Evolutionary conservation across 2,329 filamentous ascomycete genomes (phyloP), one percentile per base, ranked within the genome.

Genomic region (Gaeumannomyces tritici): DNA sequence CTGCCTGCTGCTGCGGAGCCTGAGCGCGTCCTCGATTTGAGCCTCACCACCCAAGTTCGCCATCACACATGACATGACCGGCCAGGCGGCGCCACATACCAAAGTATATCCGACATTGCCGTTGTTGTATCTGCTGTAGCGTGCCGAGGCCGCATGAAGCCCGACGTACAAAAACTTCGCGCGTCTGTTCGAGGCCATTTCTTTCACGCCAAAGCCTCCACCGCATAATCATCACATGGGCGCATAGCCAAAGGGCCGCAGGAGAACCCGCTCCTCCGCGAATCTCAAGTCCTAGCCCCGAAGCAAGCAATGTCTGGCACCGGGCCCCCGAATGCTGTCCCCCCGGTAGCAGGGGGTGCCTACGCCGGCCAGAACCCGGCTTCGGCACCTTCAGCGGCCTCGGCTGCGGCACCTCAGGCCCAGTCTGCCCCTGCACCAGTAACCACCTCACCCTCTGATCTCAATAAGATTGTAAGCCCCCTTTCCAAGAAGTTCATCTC

Each of bases 381-480:
- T 57, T 66, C 42, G 42, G 66, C 33, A 60, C 67, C 29, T 57
- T 65, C 26, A 57, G 63, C 47, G 63, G 61, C 24, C 64, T 64
- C n/a, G 24, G 55, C 5, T 61, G 63, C 47, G 2, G 60, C 29
- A 33, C 51, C 59, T 26, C 61, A 67, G 62, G 59, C 67, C 7
- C 65, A 67, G 29, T 55, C 69, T 21, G 42, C 63, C 4, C 60
- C 60, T 27, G 29, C 26, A 12, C 55, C 65, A 6, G 59, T 64
- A 63, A 13, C 76, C 2, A 69, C 75, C 26, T 73, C 77, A 12
- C 87, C 91, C 76, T 91, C 89, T 2, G 91, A 97, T 71, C 76
- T 97, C 1, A 98, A 98, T 70, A 92, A 96, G 69, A 98, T 98
- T 75, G 93, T 97, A 83, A 83, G 93, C 79, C 33, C 60, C 55